phyloP scores from a whole-genome alignment of 768 basidiomycete species.

The Lenzites betulinus region DNA sequence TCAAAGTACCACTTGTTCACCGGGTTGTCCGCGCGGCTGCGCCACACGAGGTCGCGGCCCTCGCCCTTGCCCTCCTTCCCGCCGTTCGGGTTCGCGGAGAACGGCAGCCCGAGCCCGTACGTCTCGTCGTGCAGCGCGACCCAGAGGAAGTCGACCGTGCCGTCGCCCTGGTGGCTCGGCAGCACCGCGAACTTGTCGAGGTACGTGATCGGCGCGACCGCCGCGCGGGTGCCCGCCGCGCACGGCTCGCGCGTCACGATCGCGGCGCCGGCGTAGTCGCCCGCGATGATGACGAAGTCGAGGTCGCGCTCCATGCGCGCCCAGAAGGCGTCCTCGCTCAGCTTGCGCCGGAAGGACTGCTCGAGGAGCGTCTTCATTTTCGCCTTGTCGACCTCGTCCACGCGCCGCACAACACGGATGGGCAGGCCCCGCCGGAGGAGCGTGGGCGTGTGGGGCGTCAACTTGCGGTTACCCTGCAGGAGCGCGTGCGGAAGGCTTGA shows the following conservation, averaged over 20 bases:
- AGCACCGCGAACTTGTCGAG: slow-evolving; percentile 98
- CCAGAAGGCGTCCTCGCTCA: slow-evolving; percentile 79
- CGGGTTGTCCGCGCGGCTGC: slow-evolving; percentile 89
- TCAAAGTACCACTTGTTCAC: slow-evolving; percentile 99
- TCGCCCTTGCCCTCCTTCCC: slow-evolving; percentile 87
- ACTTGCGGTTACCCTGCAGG: slow-evolving; percentile 80
- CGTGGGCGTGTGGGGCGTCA: slow-evolving; percentile 91
- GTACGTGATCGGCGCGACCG: slow-evolving; percentile 68
- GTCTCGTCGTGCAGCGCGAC: slow-evolving; percentile 98
- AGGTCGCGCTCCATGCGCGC: slow-evolving; percentile 70
- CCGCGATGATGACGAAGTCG: slow-evolving; percentile 92
- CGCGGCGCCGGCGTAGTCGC: slow-evolving; percentile 94
- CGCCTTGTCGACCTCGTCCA: slow-evolving; percentile 66
- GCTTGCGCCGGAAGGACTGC: slow-evolving; percentile 75
- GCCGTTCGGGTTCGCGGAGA: slow-evolving; percentile 93
- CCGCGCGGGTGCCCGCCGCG: slow-evolving; percentile 31
- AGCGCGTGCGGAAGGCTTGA: slow-evolving; percentile 94
- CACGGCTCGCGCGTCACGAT: slow-evolving; percentile 72
- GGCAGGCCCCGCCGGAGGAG: slow-evolving; percentile 87
- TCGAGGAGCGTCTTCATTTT: slow-evolving; percentile 86
- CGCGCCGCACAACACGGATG: slow-evolving; percentile 75
- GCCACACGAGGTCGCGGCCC: slow-evolving; percentile 96
- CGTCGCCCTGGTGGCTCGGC: slow-evolving; percentile 94
- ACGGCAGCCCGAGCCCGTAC: slow-evolving; percentile 91
- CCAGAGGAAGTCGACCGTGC: slow-evolving; percentile 99